These are phyloP conservation scores for Hymenochaete sp. DNA, from an alignment of 1,284 basidiomycete genomes.

Conservation along the genomic window DNA sequence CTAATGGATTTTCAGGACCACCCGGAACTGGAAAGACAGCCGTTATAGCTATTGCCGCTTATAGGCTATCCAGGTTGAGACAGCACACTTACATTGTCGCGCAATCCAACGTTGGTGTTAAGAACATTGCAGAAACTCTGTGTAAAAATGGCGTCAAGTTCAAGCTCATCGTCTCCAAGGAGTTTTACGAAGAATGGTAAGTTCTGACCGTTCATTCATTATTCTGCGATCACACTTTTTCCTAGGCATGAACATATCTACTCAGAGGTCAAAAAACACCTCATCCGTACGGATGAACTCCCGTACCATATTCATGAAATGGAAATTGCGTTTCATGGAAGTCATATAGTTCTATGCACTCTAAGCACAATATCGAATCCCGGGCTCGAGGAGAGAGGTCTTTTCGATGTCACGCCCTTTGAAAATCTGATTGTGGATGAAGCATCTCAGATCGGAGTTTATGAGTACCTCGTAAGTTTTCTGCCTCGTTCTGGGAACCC, in stretches of 20 bases:
- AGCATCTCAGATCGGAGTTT: slow-evolving; percentile 38
- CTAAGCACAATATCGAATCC: slow-evolving; percentile 38
- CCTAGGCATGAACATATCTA: slow-evolving; percentile 43
- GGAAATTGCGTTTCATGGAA: slow-evolving; percentile 20
- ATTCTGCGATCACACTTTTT: not conserved
- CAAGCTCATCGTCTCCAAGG: slow-evolving; percentile 39
- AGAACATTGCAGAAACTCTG: slow-evolving; percentile 38
- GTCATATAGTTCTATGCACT: slow-evolving; percentile 34
- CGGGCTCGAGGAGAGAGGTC: slow-evolving; percentile 24
- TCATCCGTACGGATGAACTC: slow-evolving; percentile 34
- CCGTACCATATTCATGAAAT: slow-evolving; percentile 16
- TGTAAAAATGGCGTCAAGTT: slow-evolving; percentile 31
- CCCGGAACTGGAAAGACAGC: slow-evolving; percentile 30
- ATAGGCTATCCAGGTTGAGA: slow-evolving; percentile 10
- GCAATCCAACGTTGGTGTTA: slow-evolving; percentile 37
- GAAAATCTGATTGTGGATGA: slow-evolving; percentile 37
- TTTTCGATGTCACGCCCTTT: slow-evolving; percentile 31
- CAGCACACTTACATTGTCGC: slow-evolving; percentile 24
- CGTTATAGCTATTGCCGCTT: slow-evolving; percentile 24
- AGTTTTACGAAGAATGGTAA: slow-evolving; percentile 41
- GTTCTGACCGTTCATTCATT: not conserved
- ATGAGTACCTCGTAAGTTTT: slow-evolving; percentile 34
- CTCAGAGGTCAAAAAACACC: slow-evolving; percentile 22
- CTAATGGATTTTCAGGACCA: slow-evolving; percentile 19
- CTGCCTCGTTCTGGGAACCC: slow-evolving; percentile 8